Conservation (phyloP, 352 stramenopile genomes). For the Pythium dissotocum region DNA sequence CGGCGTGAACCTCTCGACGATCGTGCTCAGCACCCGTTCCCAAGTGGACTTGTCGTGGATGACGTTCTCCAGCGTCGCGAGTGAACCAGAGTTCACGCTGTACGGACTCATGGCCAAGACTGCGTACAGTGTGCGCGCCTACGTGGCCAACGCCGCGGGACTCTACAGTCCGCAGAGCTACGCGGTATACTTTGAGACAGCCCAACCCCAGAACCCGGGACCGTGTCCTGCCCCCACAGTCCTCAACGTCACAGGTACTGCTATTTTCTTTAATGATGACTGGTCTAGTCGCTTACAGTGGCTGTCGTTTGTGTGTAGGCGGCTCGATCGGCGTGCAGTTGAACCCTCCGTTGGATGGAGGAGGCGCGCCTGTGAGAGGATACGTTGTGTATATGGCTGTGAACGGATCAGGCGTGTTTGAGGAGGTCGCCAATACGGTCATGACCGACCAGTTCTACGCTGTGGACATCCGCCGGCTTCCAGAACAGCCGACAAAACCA, state of each 20-base stretch:
- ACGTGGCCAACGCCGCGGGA: slow-evolving; percentile 30
- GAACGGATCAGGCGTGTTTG: slow-evolving; percentile 31
- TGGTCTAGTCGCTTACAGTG: neutral
- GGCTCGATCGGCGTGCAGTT: slow-evolving; percentile 46
- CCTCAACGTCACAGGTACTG: slow-evolving; percentile 41
- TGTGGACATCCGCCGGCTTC: slow-evolving; percentile 40
- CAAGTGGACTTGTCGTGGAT: slow-evolving; percentile 10
- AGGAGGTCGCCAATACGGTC: slow-evolving; percentile 41
- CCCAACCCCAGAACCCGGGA: slow-evolving; percentile 31
- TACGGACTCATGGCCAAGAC: slow-evolving; percentile 42
- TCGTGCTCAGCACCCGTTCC: slow-evolving; percentile 32
- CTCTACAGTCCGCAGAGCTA: slow-evolving; percentile 25
- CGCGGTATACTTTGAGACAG: slow-evolving; percentile 26
- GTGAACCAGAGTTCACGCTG: slow-evolving; percentile 26
- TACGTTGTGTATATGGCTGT: slow-evolving; percentile 60
- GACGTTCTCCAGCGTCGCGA: slow-evolving; percentile 13
- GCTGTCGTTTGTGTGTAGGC: slow-evolving; percentile 24
- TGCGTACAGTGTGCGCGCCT: slow-evolving; percentile 36
- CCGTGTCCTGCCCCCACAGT: slow-evolving; percentile 45
- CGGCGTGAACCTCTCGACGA: slow-evolving; percentile 28
- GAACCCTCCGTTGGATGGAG: slow-evolving; percentile 47
- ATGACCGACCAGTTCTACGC: slow-evolving; percentile 16
- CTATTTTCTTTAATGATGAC: neutral
- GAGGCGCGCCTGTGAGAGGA: slow-evolving; percentile 47
- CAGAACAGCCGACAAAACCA: slow-evolving; percentile 20